A percentile compares a stretch with the other conserved stretches of the same genome.
These are phyloP conservation scores for Ophiocordyceps polyrhachis-furcata DNA, from an alignment of 2,329 filamentous ascomycete species.

Conservation along the genomic window DNA sequence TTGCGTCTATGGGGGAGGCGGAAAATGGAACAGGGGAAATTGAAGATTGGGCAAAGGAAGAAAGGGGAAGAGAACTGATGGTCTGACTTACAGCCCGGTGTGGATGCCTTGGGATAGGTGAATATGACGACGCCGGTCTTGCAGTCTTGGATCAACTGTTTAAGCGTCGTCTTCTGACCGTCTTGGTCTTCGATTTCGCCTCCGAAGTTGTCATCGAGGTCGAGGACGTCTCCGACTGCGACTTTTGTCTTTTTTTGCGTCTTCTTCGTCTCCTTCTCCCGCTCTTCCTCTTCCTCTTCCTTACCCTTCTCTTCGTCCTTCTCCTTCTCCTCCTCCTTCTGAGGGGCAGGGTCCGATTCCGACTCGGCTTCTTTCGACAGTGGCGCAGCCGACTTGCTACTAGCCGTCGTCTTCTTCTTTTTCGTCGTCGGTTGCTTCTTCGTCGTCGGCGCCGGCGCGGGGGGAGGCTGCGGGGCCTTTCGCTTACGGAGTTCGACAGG, in stretches of 20 bases:
- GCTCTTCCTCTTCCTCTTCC: conserved; percentile 12
- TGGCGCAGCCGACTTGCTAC: background rate
- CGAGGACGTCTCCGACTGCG: conserved; percentile 34
- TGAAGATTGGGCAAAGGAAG: background rate
- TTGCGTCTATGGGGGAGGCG: too few relatives aligned
- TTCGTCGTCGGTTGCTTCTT: conserved; percentile 7
- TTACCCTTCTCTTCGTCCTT: conserved; percentile 7
- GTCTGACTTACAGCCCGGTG: conserved; percentile 63
- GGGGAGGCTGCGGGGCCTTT: conserved; percentile 32
- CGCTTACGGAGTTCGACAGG: conserved; percentile 41
- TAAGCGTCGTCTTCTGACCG: conserved; percentile 59
- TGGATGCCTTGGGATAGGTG: conserved; percentile 89
- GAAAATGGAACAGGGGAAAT: too few relatives aligned
- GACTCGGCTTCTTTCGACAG: conserved; percentile 5
- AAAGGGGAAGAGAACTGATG: background rate
- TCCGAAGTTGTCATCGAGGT: conserved; percentile 37
- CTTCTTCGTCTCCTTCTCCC: conserved; percentile 11
- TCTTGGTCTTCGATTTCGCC: conserved; percentile 73
- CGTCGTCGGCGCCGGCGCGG: conserved; percentile 23
- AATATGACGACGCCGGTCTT: conserved; percentile 78
- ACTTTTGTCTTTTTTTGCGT: conserved; percentile 18
- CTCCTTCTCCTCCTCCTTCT: conserved; percentile 7
- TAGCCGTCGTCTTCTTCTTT: conserved; percentile 7
- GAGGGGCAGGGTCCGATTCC: conserved; percentile 12
- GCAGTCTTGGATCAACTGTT: conserved; percentile 66